Evolutionary conservation across 768 basidiomycete species (phyloP), one percentile per base, ranked within the genome.

Genomic region (Kwoniella europaea): DNA sequence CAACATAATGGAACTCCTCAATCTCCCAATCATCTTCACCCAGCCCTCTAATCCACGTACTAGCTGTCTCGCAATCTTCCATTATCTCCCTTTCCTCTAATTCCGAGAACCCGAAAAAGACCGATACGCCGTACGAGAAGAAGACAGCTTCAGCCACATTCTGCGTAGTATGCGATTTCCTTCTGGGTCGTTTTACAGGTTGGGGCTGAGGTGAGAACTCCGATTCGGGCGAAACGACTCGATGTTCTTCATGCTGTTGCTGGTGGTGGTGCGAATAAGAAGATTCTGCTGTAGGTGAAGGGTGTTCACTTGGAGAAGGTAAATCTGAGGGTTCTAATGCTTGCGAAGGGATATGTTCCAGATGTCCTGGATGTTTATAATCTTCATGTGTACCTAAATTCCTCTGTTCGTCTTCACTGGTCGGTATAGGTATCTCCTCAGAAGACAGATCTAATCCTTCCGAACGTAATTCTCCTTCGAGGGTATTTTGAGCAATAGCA

Each of bases 1-100:
- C 93, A 12, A 88, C 87, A 84, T 90, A 97, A 85, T 97, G 94
- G 74, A 91, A 96, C 77, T 94, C 91, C 82, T 98, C 95, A 20
- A 95, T 86, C 79, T 97, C 93, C 94, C 94, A 95, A 73, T 91
- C 88, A 10, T 87, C 88, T 79, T 92, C 88, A 9, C 82, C 82
- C 52, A 91, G 85, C 63, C 86, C 86, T 54, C 91, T 84, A 65
- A 87, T 88, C 86, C 93, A 85, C 1, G 90, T 86, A 2, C 90
- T 90, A 0, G 92, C 92, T 50, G 86, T 87, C 4, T 89, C 87
- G 18, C 94, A 85, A 80, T 98, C 95, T 68, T 96, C 94, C 54
- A 98, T 82, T 54, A 98, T 89, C 73, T 89, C 88, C 69, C 86
- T 87, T 84, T 98, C 95, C 79, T 95, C 89, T 4, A 84, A 80